Evolutionary conservation across 2,329 filamentous ascomycete genomes (phyloP), one percentile per base, ranked within the genome.

Genomic region (Trichoderma sp.): DNA sequence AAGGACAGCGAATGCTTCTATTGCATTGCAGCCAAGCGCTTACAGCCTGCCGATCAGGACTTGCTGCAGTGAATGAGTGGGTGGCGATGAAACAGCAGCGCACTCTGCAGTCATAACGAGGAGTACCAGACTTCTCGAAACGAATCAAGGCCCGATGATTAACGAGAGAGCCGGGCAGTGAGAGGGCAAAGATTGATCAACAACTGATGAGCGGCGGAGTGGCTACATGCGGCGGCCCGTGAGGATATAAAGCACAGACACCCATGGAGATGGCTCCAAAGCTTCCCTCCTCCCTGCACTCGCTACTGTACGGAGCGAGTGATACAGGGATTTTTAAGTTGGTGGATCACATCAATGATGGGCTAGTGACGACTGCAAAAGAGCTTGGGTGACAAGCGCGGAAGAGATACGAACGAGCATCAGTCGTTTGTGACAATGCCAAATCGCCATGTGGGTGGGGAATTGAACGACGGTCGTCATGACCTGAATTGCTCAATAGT

Each of bases 381-480:
- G n/a, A 19, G 48, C 12, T 12, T 59, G 39, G 56, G 29, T 35
- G 50, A 29, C 52, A 68, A 34, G 50, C 59, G 59, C 50, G 50
- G 35, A 29, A 34, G 17, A 34, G 59, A 64, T 39, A 58, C 50
- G 48, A 42, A 57, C 48, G 56, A 53, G 22, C 52, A 61, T 64
- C 59, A 39, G 48, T 22, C 37, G 58, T 50, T 68, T 64, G 69
- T 71, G 71, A 71, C 68, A 74, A 74, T 72, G 73, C 71, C 71
- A 73, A 70, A 73, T 74, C 72, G 74, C 73, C 75, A 76, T 77
- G 73, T 72, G 74, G 70, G 72, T 71, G 73, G 70, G 56, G 73
- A n/a, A 29, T 10, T 56, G 45, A 48, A 56, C 8, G 42, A 52
- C 52, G 39, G 22, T 52, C 37, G 35, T 58, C 25, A 58, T 45